Base-by-base conservation (phyloP, 192 early-diverging fungal genomes). In the Thoreauomyces humboldtii region DNA sequence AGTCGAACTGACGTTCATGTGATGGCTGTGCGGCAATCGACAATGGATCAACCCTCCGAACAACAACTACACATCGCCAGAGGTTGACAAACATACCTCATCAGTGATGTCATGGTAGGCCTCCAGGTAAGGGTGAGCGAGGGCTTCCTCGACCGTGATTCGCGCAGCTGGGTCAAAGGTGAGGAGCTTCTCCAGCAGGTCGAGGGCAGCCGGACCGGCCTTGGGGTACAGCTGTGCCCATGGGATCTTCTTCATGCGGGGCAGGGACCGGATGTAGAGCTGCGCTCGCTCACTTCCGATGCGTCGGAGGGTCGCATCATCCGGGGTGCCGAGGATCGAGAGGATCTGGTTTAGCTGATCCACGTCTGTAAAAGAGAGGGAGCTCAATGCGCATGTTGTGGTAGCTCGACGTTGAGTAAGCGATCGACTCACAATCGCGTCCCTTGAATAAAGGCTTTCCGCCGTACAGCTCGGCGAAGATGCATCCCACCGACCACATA, bases 401-500 rank as follows among this genome's bases (percentile, higher is more conserved):
- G n/a, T n/a, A n/a, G n/a, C n/a, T n/a, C n/a, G n/a, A n/a, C n/a
- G n/a, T n/a, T n/a, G 21, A 38, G 38, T 41, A 41, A 41, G 38
- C 24, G 25, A 65, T 7, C 27, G 1, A 57, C 70, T 71, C 81
- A 85, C 75, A 95, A 81, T 98, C 96, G 35, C 89, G 83, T 22
- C 96, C 96, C 67, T 95, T 98, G 77, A 98, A 99, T 58, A 99
- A 80, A 7, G 94, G 92, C 73, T 89, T 90, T 24, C 89, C 87
- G 52, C 92, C 92, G 38, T 95, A 83, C 70, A 99, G 87, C 76
- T 99, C 97, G 25, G 95, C 95, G 78, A 99, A 96, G 53, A 99
- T 98, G 72, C 97, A 99, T 15, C 97, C 97, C 25, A 99, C 91
- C 4, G 92, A 91, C 95, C 95, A 97, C 84, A 98, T 96, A 67